A percentile compares a stretch with the other conserved stretches of the same genome.
Evolutionary conservation across 495 filamentous ascomycete species (phyloP).

Genomic region (Tuber magnatum): DNA sequence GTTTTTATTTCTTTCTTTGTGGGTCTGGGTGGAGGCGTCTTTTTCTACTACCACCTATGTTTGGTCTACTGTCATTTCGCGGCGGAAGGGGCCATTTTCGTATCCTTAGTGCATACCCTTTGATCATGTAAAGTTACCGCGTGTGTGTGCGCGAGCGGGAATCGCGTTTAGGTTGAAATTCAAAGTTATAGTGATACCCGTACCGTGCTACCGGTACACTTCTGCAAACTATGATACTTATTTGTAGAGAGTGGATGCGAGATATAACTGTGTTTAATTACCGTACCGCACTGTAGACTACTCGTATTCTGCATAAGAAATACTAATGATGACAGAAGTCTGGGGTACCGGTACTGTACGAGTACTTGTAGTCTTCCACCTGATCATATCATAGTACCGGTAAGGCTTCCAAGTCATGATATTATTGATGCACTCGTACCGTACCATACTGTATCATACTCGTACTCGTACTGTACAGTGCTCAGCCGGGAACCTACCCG

Average conservation of each 20-base stretch:
- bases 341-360: no score
- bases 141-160: neutral
- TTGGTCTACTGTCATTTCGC: neutral
- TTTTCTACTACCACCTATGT: neutral
- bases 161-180: constrained; percentile 1
- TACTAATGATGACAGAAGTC: neutral
- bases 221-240: neutral
- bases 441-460: neutral
- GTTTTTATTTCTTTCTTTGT: neutral
- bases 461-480: no score
- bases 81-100: neutral
- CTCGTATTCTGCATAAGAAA: neutral
- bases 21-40: constrained; percentile 1
- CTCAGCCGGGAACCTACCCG: no score
- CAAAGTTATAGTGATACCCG: neutral
- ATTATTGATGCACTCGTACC: no score
- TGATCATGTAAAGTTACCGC: neutral
- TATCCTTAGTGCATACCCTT: neutral
- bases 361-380: neutral
- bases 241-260: neutral
- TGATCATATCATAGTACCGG: neutral
- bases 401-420: neutral
- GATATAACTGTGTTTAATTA: neutral
- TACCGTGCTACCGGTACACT: neutral
- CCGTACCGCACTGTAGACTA: neutral